Evolutionary conservation across 2,329 filamentous ascomycete genomes (phyloP).

Genomic region (Gremmenia infestans): DNA sequence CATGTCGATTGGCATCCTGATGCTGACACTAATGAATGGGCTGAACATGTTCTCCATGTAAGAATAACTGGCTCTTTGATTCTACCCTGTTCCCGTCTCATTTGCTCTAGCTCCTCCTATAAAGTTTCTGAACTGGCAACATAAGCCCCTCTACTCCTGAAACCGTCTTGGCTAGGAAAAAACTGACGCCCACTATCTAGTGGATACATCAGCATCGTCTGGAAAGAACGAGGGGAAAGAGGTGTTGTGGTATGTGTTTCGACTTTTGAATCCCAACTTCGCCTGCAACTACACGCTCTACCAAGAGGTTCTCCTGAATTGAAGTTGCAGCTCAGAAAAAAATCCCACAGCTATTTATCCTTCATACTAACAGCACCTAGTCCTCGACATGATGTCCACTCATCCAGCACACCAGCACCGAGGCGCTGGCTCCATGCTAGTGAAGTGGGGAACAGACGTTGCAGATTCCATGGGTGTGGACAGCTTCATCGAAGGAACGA

Average conservation of each 20-base stretch:
- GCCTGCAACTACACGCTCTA: background rate
- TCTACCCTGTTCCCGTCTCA: too few relatives aligned
- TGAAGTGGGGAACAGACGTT: conserved; percentile 35
- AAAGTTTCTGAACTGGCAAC: too few relatives aligned
- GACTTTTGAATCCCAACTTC: background rate
- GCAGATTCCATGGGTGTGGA: conserved; percentile 16
- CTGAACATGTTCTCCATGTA: conserved; percentile 4
- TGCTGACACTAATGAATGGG: conserved; percentile 16
- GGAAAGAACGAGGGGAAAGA: conserved; percentile 6
- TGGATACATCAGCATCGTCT: conserved; percentile 12
- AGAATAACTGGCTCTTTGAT: too few relatives aligned
- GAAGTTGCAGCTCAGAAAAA: too few relatives aligned
- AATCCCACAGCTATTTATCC: background rate
- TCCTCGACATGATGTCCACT: conserved; percentile 33
- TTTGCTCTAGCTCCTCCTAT: too few relatives aligned
- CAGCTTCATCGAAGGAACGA: conserved; percentile 11
- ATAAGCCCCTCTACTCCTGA: too few relatives aligned
- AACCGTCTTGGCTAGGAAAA: too few relatives aligned
- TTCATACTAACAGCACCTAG: conserved; percentile 15
- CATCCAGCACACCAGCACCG: conserved; percentile 33
- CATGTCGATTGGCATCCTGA: conserved; percentile 17
- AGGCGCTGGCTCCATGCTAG: conserved; percentile 34
- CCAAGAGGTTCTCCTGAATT: too few relatives aligned
- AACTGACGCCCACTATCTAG: background rate
- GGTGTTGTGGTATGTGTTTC: conserved; percentile 14